Evolutionary conservation across 306 rosid species (phyloP), one percentile per base, ranked within the genome.

Genomic region (Myrica gale): DNA sequence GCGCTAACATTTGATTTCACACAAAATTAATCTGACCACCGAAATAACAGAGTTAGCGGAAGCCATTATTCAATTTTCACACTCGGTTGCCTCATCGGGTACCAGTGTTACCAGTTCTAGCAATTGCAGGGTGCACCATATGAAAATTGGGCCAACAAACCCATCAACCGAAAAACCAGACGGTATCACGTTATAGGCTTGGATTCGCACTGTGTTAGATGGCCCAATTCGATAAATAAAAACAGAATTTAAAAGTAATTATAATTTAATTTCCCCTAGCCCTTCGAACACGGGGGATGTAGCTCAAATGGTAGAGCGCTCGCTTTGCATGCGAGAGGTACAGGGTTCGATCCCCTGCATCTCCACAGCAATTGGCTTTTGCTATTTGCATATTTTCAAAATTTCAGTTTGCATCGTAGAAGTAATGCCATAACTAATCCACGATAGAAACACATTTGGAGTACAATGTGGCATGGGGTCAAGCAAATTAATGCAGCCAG

Each of bases 241-340:
- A 26, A 1, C 32, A 26, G 32, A 1, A 26, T 26, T 26, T 26
- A 26, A 26, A 26, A 26, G 1, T 26, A 26, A 26, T 26, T 26
- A 1, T 23, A 26, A 26, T 0, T 1, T 26, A 26, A 26, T 26
- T 26, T 0, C 32, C 2, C 2, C 32, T 23, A 26, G 32, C 32
- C 32, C 1, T 26, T 26, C 32, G 32, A 26, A 26, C 32, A 26
- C 6, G n/a, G 47, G 52, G 52, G 52, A 48, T 21, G 88, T 85
- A 85, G 91, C 91, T 84, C 87, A 88, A 86, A 82, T 88, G 92
- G 92, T 85, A 84, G 87, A 85, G 92, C 88, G 92, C 92, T 80
- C 85, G 86, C 88, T 88, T 83, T 88, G 89, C 87, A 85, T 83
- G 89, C 89, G 53, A 48, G 87, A 83, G 86, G 84, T 71, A 85